Evolutionary conservation across 78 protist species (phyloP), one percentile per base, ranked within the genome.

Genomic region (Dictyostelium capitatum): DNA sequence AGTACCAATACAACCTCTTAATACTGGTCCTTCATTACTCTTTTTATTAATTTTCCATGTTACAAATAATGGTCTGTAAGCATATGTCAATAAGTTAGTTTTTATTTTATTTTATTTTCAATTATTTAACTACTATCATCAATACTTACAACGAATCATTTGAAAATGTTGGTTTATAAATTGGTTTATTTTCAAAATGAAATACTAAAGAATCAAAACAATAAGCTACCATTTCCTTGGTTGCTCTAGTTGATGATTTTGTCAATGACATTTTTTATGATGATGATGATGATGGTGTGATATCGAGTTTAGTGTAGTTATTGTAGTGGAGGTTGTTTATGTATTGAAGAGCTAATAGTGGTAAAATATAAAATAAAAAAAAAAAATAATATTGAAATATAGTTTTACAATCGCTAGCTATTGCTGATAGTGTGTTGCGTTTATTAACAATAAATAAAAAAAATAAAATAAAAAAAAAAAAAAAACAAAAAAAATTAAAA

Each of bases 1-100:
- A 4, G 90, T 81, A 8, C 97, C 97, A 23, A 95, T 95, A 67
- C 97, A 95, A 17, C 97, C 97, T 72, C 97, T 80, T 11, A 95
- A 59, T 12, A 75, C 75, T 25, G 72, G 65, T 23, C 54, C 81
- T 6, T 78, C 79, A 46, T 54, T 6, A 19, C 59, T 64, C 11
- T 62, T 28, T 6, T 41, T 28, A 14, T 65, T 80, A n/a, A 53
- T 90, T n/a, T 82, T 87, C 97, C 97, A 95, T 37, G 97, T 95
- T 50, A 95, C 97, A 67, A 95, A 95, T 37, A 95, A 77, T 25
- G 97, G 91, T 41, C 91, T 84, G 30, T n/a, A 62, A 1, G 10
- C 1, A 4, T 4, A 37, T 37, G 43, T 37, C 43, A 37, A 37
- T 37, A 37, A 37, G 2, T 37, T 37, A 37, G 43, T 32, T 32